Percentiles rank a stretch among this genome's conserved stretches.
Evolutionary conservation across 2,329 filamentous ascomycete species (phyloP).

Genomic region (Colletotrichum navitas): DNA sequence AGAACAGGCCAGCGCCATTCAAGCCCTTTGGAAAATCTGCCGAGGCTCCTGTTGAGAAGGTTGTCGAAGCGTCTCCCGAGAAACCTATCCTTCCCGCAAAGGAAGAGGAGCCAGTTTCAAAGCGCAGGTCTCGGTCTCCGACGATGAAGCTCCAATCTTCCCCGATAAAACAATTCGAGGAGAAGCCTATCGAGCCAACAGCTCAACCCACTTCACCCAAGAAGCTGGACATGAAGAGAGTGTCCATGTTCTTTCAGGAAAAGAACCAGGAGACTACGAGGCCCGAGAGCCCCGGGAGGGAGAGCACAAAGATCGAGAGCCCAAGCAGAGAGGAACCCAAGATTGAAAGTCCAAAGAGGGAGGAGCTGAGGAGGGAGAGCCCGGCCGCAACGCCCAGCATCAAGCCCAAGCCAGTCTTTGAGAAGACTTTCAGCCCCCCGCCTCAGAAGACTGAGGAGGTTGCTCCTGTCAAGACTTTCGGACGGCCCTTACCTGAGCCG

Average conservation of each 20-base stretch:
- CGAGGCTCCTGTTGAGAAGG: constrained; percentile 44
- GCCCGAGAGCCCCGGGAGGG: constrained; percentile 34
- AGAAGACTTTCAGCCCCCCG: constrained; percentile 32
- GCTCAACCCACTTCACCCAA: constrained; percentile 65
- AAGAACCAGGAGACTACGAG: constrained; percentile 47
- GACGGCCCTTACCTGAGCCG: constrained; percentile 48
- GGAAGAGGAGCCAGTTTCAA: constrained; percentile 30
- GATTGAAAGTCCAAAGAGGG: constrained; percentile 43
- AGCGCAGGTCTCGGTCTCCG: constrained; percentile 37
- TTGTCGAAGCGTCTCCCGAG: constrained; percentile 42
- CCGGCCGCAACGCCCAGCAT: constrained; percentile 29
- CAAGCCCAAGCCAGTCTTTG: constrained; percentile 38
- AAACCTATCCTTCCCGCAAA: constrained; percentile 28
- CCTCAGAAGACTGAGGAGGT: constrained; percentile 43
- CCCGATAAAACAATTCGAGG: constrained; percentile 36
- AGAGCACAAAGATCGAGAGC: constrained; percentile 9
- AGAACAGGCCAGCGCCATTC: constrained; percentile 46
- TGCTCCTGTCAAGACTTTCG: constrained; percentile 54
- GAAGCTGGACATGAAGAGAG: constrained; percentile 70
- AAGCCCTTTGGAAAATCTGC: constrained; percentile 42
- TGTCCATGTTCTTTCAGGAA: constrained; percentile 70
- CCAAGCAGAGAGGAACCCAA: constrained; percentile 41
- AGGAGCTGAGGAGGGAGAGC: constrained; percentile 14
- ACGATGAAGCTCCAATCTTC: constrained; percentile 39
- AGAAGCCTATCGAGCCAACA: constrained; percentile 49